Conservation (phyloP, 768 basidiomycete species). For the Galerina sulciceps region DNA sequence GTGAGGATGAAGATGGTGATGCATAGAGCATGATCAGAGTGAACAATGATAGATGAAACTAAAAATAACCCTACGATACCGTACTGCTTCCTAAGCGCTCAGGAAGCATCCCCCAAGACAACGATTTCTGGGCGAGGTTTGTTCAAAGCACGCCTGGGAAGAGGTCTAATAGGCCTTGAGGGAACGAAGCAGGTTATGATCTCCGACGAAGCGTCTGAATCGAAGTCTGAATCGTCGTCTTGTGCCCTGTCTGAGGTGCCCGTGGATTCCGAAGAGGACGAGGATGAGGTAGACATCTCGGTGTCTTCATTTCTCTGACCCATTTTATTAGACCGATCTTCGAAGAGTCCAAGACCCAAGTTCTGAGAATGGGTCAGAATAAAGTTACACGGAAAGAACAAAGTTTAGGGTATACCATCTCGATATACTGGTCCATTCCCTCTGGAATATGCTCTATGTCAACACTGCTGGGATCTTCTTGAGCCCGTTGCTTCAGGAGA, state of each 20-base stretch:
- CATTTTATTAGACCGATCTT: conserved; percentile 35
- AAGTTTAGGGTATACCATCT: conserved; percentile 53
- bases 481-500: conserved; percentile 47
- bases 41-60: too few species aligned
- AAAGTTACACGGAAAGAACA: conserved; percentile 8
- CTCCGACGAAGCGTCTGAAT: conserved; percentile 37
- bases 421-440: conserved; percentile 57
- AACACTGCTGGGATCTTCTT: conserved; percentile 58
- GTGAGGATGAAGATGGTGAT: background rate
- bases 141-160: conserved; percentile 42
- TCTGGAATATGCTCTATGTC: conserved; percentile 69
- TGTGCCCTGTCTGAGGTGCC: conserved; percentile 22
- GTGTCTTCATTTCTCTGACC: conserved; percentile 29
- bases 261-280: conserved; percentile 27
- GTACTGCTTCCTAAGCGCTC: background rate
- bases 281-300: conserved; percentile 32
- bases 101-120: conserved; percentile 31
- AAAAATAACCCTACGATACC: background rate
- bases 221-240: conserved; percentile 36
- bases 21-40: too few species aligned
- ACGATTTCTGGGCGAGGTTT: conserved; percentile 30
- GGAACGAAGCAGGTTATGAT: conserved; percentile 46
- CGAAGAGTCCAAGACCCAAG: conserved; percentile 67
- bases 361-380: conserved; percentile 45
- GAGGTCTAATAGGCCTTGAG: conserved; percentile 47